Conservation (phyloP, 306 rosid genomes). For the Fagus crenata region DNA sequence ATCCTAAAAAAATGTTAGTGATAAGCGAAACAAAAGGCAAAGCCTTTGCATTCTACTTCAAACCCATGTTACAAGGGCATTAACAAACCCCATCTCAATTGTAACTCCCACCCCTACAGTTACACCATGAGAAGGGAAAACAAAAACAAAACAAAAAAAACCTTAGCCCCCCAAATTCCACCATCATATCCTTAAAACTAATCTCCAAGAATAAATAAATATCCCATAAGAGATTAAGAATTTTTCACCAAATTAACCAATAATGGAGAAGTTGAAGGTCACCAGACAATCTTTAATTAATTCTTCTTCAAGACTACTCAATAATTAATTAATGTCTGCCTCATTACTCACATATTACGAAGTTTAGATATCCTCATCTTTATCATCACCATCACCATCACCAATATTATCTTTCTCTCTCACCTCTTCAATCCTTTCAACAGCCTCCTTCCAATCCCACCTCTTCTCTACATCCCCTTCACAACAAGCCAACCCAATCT, state of each 20-base stretch:
- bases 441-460: slow-evolving; percentile 62
- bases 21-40: too few species aligned
- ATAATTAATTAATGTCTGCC: slow-evolving; percentile 25
- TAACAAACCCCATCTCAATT: not conserved
- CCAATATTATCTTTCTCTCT: slow-evolving; percentile 38
- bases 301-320: slow-evolving; percentile 19
- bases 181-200: not conserved
- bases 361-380: slow-evolving; percentile 23
- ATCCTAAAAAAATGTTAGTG: too few species aligned
- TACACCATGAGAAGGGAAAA: too few species aligned
- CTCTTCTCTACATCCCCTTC: slow-evolving; percentile 71
- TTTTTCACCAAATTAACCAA: slow-evolving; percentile 6
- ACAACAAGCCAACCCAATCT: slow-evolving; percentile 64
- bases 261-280: slow-evolving; percentile 32
- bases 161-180: not conserved
- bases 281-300: slow-evolving; percentile 12
- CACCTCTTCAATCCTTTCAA: slow-evolving; percentile 59
- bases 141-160: too few species aligned
- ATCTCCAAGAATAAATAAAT: not conserved
- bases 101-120: not conserved
- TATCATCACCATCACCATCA: slow-evolving; percentile 18
- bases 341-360: slow-evolving; percentile 36
- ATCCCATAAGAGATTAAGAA: slow-evolving; percentile 9
- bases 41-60: not conserved
- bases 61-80: not conserved